Percentiles rank a stretch among this genome's conserved stretches.
These are phyloP conservation scores for Dioscorea alata DNA, from an alignment of 106 monocot species.

Conservation along the genomic window DNA sequence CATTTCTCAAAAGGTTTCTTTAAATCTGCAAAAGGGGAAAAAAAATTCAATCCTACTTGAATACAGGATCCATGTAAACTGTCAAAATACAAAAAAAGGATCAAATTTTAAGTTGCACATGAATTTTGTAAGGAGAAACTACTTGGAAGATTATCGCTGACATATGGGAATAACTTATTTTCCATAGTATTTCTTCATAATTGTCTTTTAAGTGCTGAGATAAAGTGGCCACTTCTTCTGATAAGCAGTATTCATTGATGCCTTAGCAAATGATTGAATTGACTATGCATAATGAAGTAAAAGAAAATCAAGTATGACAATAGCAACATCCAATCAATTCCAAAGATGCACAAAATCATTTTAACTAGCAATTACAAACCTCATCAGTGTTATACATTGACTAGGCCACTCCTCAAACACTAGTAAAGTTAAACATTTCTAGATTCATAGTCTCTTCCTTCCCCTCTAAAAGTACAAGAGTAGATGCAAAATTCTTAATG, in stretches of 20 bases:
- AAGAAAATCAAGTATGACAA: neutral
- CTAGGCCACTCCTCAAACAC: slow-evolving; percentile 84
- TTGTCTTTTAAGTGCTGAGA: slow-evolving; percentile 97
- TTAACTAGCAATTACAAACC: slow-evolving; percentile 24
- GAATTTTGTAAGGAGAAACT: no score
- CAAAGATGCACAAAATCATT: neutral
- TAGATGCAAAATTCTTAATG: neutral
- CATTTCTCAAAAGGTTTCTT: slow-evolving; percentile 92
- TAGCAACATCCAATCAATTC: neutral
- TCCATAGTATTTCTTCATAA: slow-evolving; percentile 96
- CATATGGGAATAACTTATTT: slow-evolving; percentile 29
- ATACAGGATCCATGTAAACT: no score
- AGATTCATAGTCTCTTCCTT: slow-evolving; percentile 62
- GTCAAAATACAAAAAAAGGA: no score
- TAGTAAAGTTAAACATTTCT: slow-evolving; percentile 80
- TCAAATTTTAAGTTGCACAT: no score
- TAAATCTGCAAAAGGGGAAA: slow-evolving; percentile 54
- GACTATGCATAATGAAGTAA: slow-evolving; percentile 38
- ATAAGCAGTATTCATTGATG: slow-evolving; percentile 90
- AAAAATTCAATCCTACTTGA: neutral
- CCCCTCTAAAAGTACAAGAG: slow-evolving; percentile 51
- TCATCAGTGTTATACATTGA: slow-evolving; percentile 99
- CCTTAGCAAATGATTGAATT: slow-evolving; percentile 84
- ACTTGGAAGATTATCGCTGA: no score
- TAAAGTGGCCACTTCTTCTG: slow-evolving; percentile 95